Base-by-base conservation (phyloP, 208 protist species). In the Trypanosoma lewisi region DNA sequence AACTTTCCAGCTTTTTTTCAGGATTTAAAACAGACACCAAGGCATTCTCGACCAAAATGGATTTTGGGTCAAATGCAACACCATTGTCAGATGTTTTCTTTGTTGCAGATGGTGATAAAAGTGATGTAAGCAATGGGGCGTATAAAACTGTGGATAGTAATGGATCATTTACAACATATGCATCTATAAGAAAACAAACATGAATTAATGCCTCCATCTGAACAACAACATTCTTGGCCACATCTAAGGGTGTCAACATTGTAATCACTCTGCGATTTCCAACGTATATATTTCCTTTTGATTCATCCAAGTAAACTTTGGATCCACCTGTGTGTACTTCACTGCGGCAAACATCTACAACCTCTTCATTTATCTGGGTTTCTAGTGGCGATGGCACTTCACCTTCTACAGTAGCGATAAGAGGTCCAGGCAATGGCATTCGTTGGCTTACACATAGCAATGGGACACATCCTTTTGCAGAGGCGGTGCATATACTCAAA, bases 31-130 rank as follows among this genome's bases (percentile, higher is more conserved):
- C 28, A 4, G 57, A 23, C 0, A 14, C 30, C 11, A 65, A 30
- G 4, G 66, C 66, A 16, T 59, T 58, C 33, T 63, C 66, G 25
- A 63, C 17, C 39, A 72, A 25, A 27, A 72, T 33, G 6, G 66
- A 65, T 6, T 45, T 59, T n/a, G 63, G 3, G 14, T 55, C 31
- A 9, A 27, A n/a, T n/a, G n/a, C n/a, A n/a, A n/a, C 27, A 8
- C 21, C 7, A 16, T 2, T 25, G 9, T 47, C 17, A 16, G 45
- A 34, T 7, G 27, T 31, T 19, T n/a, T n/a, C n/a, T n/a, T n/a
- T n/a, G n/a, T n/a, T n/a, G n/a, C n/a, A n/a, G n/a, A n/a, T n/a
- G 34, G 1, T 2, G 44, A 17, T 25, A 72, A 33, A 4, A 72
- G 33, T 30, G 36, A 1, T 2, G 34, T 16, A 44, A 72, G 44